Evolutionary conservation across 108 stramenopile genomes (phyloP).

Genomic region (Seminavis robusta): DNA sequence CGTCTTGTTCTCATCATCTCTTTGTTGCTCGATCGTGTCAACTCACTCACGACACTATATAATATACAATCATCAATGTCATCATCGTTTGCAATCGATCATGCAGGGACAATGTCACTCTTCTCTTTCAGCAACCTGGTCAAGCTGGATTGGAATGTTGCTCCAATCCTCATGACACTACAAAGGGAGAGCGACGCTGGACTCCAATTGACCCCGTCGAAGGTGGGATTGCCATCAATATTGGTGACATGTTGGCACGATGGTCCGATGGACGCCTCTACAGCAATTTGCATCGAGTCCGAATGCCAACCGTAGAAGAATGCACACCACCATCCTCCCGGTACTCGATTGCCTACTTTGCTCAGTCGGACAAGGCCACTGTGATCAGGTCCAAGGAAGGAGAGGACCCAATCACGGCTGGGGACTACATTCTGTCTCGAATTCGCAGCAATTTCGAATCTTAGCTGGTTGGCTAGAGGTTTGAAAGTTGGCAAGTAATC

Average conservation of each 20-base stretch:
- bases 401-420: conserved; percentile 38
- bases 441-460: conserved; percentile 35
- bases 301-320: conserved; percentile 39
- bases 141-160: conserved; percentile 49
- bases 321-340: conserved; percentile 20
- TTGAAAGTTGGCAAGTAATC: too few relatives aligned
- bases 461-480: too few relatives aligned
- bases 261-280: conserved; percentile 36
- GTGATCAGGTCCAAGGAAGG: conserved; percentile 23
- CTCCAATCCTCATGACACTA: conserved; percentile 33
- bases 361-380: conserved; percentile 35
- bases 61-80: too few relatives aligned
- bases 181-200: conserved; percentile 27
- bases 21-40: too few relatives aligned
- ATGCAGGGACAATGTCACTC: conserved; percentile 35
- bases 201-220: conserved; percentile 30
- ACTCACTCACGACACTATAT: too few relatives aligned
- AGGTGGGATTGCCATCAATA: conserved; percentile 50
- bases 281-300: conserved; percentile 52
- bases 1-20: too few relatives aligned
- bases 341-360: conserved; percentile 47
- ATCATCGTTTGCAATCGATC: too few relatives aligned
- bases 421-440: conserved; percentile 36
- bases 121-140: conserved; percentile 42
- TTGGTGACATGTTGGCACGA: conserved; percentile 49